Evolutionary conservation across 2,329 filamentous ascomycete genomes (phyloP), one percentile per base, ranked within the genome.

Genomic region (Tolypocladium pustulatum): DNA sequence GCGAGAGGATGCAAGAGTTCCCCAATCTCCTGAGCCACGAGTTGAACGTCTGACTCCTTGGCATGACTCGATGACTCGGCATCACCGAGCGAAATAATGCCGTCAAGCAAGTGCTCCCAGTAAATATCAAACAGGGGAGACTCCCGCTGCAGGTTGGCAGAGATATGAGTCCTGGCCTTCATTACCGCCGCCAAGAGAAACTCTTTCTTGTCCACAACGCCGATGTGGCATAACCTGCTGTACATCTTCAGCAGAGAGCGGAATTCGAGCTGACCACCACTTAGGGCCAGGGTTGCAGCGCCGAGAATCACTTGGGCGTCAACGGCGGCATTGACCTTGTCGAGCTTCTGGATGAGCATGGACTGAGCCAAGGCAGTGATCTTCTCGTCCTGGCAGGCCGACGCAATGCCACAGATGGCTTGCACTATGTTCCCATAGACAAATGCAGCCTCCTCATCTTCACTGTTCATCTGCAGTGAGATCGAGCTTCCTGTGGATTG

Each of bases 261-360:
- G 67, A 99, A 91, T 68, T 97, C 94, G 4, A 88, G 80, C 61
- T 87, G 83, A 12, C 89, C 90, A 58, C 90, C 91, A 65, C 83
- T 86, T 5, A 94, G 76, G 37, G 91, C 88, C 58, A 99, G 76
- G 7, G 84, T 79, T 10, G 91, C 91, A 8, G 91, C 86, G 61
- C 95, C 91, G 20, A 84, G 85, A 58, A 97, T 87, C 60, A 99
- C 94, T 58, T 88, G 87, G 36, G 88, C 86, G 75, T 97, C 92
- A 2, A 97, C 89, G 5, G 82, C 77, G 60, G 83, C 80, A 67
- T 85, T 94, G 58, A 97, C 85, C 72, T 94, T 93, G 61, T 88
- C 87, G 59, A 97, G 83, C 72, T 99, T 97, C 69, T 99, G 94
- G n/a, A 96, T 76, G 30, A 99, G 83, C 86, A 99, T 97, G 0